Evolutionary conservation across 2,329 filamentous ascomycete genomes (phyloP).

Genomic region (Sphaerulina vaccinii): DNA sequence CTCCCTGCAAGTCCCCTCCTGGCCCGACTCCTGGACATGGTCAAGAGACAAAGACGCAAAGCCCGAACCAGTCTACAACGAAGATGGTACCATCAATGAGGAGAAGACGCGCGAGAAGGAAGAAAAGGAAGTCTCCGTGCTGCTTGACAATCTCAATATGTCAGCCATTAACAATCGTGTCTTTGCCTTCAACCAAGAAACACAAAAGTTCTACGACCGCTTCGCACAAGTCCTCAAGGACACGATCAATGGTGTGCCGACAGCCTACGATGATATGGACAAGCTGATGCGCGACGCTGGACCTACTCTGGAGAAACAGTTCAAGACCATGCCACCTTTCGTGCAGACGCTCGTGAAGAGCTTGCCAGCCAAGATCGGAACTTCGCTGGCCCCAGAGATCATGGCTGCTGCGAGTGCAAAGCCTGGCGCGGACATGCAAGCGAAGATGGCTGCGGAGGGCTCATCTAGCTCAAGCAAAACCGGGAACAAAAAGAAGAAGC

Average conservation of each 20-base stretch:
- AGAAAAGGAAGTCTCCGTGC: constrained; percentile 69
- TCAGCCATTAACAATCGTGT: constrained; percentile 81
- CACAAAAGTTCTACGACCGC: constrained; percentile 72
- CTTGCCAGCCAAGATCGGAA: constrained; percentile 77
- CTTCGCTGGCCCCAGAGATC: constrained; percentile 74
- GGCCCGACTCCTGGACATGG: constrained; percentile 23
- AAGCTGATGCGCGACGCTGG: constrained; percentile 64
- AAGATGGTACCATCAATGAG: constrained; percentile 39
- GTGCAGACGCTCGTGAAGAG: constrained; percentile 83
- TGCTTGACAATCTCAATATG: constrained; percentile 82
- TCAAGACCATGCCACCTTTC: constrained; percentile 68
- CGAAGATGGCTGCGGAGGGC: constrained; percentile 31
- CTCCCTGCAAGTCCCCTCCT: constrained; percentile 30
- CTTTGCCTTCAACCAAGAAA: constrained; percentile 80
- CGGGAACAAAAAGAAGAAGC: constrained; percentile 41
- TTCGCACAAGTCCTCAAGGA: constrained; percentile 94
- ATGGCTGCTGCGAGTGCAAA: constrained; percentile 78
- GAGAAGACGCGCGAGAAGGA: constrained; percentile 52
- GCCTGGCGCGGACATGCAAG: constrained; percentile 46
- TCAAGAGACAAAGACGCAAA: constrained; percentile 36
- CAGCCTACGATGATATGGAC: constrained; percentile 87
- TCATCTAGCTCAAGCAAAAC: constrained; percentile 35
- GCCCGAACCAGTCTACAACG: constrained; percentile 38
- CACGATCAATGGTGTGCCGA: constrained; percentile 86
- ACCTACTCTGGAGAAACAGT: constrained; percentile 62